Conservation (phyloP, 2,329 filamentous ascomycete species). For the Nigrograna mackinnonii region DNA sequence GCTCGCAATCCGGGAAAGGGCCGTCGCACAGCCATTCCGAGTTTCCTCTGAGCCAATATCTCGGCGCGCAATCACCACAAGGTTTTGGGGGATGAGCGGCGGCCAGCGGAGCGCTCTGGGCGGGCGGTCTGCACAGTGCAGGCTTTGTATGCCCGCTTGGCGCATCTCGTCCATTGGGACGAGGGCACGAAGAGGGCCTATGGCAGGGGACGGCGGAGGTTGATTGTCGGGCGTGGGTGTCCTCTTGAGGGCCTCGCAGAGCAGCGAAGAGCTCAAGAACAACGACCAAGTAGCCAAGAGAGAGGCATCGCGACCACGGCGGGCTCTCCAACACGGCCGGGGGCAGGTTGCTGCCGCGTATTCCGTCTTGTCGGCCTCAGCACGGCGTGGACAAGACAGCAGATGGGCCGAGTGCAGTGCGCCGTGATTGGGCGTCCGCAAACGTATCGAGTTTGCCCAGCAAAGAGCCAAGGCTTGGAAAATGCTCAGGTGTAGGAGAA, state of each 20-base stretch:
- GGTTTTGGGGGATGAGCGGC: neutral
- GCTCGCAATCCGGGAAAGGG: slow-evolving; percentile 1
- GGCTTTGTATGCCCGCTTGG: slow-evolving; percentile 18
- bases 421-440: slow-evolving; percentile 23
- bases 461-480: slow-evolving; percentile 28
- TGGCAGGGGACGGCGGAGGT: neutral
- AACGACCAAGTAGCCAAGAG: slow-evolving; percentile 6
- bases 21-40: slow-evolving; percentile 6
- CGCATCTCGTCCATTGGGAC: slow-evolving; percentile 6
- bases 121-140: slow-evolving; percentile 8
- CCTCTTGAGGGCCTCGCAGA: neutral
- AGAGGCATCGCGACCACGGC: slow-evolving; percentile 4
- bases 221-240: neutral
- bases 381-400: slow-evolving; percentile 10
- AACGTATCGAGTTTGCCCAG: slow-evolving; percentile 20
- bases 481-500: slow-evolving; percentile 16
- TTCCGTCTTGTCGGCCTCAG: slow-evolving; percentile 30
- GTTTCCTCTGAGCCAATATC: slow-evolving; percentile 10
- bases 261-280: neutral
- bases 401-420: slow-evolving; percentile 4
- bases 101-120: slow-evolving; percentile 21
- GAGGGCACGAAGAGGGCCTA: slow-evolving; percentile 1
- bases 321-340: slow-evolving; percentile 3
- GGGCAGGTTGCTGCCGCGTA: slow-evolving; percentile 21
- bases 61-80: slow-evolving; percentile 10